Evolutionary conservation across 2,329 filamentous ascomycete species (phyloP).

Genomic region (Pseudogymnoascus sp.): DNA sequence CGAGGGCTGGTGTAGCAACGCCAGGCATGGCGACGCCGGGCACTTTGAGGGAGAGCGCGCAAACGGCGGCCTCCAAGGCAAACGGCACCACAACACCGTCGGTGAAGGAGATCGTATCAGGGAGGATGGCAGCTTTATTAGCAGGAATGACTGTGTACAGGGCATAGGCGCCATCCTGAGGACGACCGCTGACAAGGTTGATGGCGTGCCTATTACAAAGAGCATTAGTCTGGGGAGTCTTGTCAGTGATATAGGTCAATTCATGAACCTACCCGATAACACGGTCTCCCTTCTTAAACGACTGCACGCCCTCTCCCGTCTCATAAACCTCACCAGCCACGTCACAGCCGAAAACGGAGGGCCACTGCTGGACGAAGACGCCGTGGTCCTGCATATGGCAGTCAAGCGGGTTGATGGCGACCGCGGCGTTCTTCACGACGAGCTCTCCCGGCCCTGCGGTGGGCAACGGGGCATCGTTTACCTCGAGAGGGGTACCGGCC

Average conservation of each 20-base stretch:
- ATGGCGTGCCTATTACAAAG: slow-evolving; percentile 13
- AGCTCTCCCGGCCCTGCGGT: slow-evolving; percentile 31
- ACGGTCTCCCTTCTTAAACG: slow-evolving; percentile 8
- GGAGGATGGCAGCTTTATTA: slow-evolving; percentile 21
- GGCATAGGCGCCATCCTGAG: slow-evolving; percentile 25
- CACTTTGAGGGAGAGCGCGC: slow-evolving; percentile 22
- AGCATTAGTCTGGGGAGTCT: slow-evolving; percentile 11
- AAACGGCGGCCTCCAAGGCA: slow-evolving; percentile 24
- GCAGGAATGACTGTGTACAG: slow-evolving; percentile 13
- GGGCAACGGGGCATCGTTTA: slow-evolving; percentile 31
- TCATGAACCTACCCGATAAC: background rate
- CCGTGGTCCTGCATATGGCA: slow-evolving; percentile 14
- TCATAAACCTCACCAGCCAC: slow-evolving; percentile 4
- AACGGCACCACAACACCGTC: slow-evolving; percentile 16
- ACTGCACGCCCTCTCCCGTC: background rate
- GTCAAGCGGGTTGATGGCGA: slow-evolving; percentile 38
- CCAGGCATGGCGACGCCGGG: slow-evolving; percentile 17
- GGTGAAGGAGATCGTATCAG: slow-evolving; percentile 15
- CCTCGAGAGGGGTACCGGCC: slow-evolving; percentile 27
- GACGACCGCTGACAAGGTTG: slow-evolving; percentile 23
- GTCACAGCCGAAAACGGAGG: background rate
- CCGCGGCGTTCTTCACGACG: slow-evolving; percentile 32
- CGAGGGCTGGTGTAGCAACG: slow-evolving; percentile 8
- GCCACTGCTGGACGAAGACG: slow-evolving; percentile 14
- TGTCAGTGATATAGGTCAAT: background rate